Evolutionary conservation across 768 basidiomycete genomes (phyloP).

Genomic region (Jaapia argillacea): DNA sequence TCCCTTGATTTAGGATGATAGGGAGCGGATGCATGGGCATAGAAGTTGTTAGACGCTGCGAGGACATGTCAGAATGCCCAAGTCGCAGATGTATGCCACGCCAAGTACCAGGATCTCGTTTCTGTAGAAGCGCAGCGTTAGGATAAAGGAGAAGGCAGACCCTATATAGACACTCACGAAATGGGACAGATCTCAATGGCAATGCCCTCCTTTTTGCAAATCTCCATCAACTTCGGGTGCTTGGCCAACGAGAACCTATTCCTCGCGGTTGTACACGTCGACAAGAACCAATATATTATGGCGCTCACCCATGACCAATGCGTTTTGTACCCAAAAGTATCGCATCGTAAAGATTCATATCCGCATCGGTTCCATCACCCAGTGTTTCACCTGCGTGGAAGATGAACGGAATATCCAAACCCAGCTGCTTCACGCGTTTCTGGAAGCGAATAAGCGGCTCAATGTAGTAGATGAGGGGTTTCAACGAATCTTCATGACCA

Average conservation of each 20-base stretch:
- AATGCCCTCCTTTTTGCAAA: conserved; percentile 53
- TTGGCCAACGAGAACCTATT: conserved; percentile 64
- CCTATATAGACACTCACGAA: conserved; percentile 41
- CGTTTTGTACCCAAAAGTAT: conserved; percentile 69
- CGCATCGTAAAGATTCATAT: conserved; percentile 70
- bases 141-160: no score
- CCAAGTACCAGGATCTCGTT: conserved; percentile 63
- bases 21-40: conserved; percentile 77
- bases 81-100: neutral
- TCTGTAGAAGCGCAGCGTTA: conserved; percentile 22
- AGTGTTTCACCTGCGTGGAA: conserved; percentile 78
- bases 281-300: neutral
- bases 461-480: conserved; percentile 53
- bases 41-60: conserved; percentile 61
- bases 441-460: conserved; percentile 51
- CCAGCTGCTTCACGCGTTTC: conserved; percentile 41
- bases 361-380: conserved; percentile 63
- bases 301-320: conserved; percentile 66
- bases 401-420: conserved; percentile 63
- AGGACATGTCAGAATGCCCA: conserved; percentile 1
- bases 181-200: conserved; percentile 73
- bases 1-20: conserved; percentile 58
- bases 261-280: no score
- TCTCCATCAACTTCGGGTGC: conserved; percentile 62
- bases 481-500: conserved; percentile 56